Base-by-base conservation (phyloP, 2,329 filamentous ascomycete species). In the Aspergillus sclerotialis region DNA sequence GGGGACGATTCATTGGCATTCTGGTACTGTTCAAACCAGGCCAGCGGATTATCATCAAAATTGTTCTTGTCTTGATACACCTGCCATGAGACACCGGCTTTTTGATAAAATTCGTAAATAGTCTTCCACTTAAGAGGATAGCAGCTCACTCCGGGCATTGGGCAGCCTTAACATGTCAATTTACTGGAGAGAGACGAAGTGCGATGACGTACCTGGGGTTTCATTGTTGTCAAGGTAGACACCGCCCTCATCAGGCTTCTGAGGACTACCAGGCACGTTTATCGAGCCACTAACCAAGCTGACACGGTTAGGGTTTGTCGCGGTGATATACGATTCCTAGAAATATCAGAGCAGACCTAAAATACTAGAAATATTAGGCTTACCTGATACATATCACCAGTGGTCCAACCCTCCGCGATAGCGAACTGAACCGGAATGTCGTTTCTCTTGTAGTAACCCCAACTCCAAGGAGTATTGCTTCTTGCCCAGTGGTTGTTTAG, bases 321-420 rank as follows among this genome's bases (percentile, higher is more conserved):
- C 63, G 1, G 70, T 69, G 19, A 75, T 66, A 34, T 72, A 64
- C 2, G 61, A 58, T 52, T 75, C 69, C 61, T 63, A 36, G 5
- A 10, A 25, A 21, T 8, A 11, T 19, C 36, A 17, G n/a, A 17
- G 15, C 37, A 24, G 38, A 38, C 10, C 3, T n/a, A 15, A 2
- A 8, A 13, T 7, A 10, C 10, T 14, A 16, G 3, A 3, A 15
- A 7, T 26, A 17, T 30, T 11, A 1, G 12, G 21, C 29, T 11
- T 30, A 61, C 62, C 45, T 69, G 71, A 39, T 76, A 76, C 72
- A 76, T 76, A 45, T 77, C 74, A 2, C 63, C 71, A 12, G 73
- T 46, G 0, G 72, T 70, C 65, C 68, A 76, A 7, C 61, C 68
- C 36, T 76, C 73, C 1, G 71, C 72, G 43, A 76, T 63, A 3